Conservation (phyloP, 2,329 filamentous ascomycete genomes). For the Cladosporium sp. region DNA sequence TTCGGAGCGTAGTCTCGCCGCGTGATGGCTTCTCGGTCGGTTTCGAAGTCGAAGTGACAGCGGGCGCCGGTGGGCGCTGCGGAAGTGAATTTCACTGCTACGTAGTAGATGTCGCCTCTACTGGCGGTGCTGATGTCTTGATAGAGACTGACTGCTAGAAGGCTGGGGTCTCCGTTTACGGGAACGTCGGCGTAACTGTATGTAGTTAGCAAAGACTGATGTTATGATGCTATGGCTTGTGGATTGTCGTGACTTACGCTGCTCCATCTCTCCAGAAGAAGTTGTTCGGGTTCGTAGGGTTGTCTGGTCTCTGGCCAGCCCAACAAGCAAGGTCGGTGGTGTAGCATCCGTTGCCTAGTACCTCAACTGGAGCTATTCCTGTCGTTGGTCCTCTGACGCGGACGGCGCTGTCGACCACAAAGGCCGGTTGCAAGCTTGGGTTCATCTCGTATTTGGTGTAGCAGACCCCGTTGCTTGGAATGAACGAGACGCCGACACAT, state of each 20-base stretch:
- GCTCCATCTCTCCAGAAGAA: neutral
- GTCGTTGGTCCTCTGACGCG: neutral
- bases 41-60: neutral
- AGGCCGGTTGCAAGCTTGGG: neutral
- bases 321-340: neutral
- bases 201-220: neutral
- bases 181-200: too few species aligned
- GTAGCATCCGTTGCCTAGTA: neutral
- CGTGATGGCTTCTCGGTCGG: neutral
- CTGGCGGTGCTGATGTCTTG: neutral
- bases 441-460: neutral
- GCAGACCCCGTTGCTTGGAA: neutral
- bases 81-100: neutral
- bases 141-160: too few species aligned
- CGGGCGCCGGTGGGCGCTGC: neutral
- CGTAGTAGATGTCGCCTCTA: neutral
- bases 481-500: neutral
- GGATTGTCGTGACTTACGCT: neutral
- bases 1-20: neutral
- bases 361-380: neutral
- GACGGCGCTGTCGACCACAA: neutral
- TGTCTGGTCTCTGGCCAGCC: neutral
- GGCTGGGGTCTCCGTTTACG: too few species aligned
- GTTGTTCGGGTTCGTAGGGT: neutral
- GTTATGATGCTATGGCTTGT: too few species aligned